Conservation (phyloP, 1,284 basidiomycete genomes). For the Ganoderma resinaceum region DNA sequence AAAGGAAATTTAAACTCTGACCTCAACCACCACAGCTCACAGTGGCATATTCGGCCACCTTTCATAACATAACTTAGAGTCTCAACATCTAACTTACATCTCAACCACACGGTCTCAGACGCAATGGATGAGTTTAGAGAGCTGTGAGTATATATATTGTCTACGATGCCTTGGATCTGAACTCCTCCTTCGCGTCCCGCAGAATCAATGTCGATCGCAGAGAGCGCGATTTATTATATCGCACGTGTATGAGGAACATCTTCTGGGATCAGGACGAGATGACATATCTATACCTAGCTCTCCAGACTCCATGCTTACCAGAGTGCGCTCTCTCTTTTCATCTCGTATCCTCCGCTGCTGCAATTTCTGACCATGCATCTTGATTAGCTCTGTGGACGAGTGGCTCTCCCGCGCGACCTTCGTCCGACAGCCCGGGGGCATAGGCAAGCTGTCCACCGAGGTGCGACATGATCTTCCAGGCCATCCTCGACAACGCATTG, state of each 20-base stretch:
- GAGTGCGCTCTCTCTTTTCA: not conserved
- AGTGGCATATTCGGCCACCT: too few relatives aligned
- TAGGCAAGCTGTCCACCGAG: constrained; percentile 4
- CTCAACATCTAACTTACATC: too few relatives aligned
- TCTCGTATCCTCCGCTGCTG: too few relatives aligned
- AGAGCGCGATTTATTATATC: not conserved
- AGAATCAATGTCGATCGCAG: not conserved
- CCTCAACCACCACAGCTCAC: too few relatives aligned
- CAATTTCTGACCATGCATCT: not conserved
- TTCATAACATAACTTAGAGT: too few relatives aligned
- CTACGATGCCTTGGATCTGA: not conserved
- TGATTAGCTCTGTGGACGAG: not conserved
- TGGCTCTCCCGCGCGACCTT: not conserved
- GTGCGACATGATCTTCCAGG: not conserved
- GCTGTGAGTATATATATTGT: not conserved
- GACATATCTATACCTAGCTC: not conserved
- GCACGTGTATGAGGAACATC: not conserved
- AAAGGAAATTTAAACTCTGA: too few relatives aligned
- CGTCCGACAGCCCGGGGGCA: not conserved
- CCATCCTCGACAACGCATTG: not conserved
- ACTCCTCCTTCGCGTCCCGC: not conserved
- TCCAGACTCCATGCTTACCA: not conserved
- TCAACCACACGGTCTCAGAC: not conserved
- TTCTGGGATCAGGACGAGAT: not conserved
- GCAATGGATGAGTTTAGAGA: not conserved